Evolutionary conservation across 169 alveolate genomes (phyloP).

Genomic region (Plasmodium blacklocki): DNA sequence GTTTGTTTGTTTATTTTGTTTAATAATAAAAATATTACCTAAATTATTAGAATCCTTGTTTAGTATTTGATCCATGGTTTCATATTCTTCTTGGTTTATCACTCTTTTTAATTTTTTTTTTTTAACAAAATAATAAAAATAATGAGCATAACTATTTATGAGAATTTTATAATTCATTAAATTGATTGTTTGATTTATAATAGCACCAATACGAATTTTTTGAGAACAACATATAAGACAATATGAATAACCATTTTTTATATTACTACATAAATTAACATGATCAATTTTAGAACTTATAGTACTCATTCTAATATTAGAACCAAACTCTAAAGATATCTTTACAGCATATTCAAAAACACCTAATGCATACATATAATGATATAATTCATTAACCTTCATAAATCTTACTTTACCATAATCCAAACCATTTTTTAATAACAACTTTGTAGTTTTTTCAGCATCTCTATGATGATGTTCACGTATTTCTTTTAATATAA

Average conservation of each 20-base stretch:
- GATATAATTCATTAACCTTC: conserved; percentile 62
- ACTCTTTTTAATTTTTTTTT: background rate
- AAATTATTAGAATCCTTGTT: background rate
- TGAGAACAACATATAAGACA: conserved; percentile 49
- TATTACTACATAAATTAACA: conserved; percentile 15
- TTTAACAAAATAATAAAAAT: conserved; percentile 2
- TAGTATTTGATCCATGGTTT: background rate
- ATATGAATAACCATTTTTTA: conserved; percentile 29
- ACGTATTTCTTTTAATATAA: conserved; percentile 35
- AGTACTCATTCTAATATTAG: conserved; percentile 51
- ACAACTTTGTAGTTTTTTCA: conserved; percentile 18
- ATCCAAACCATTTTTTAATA: conserved; percentile 20
- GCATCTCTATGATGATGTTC: conserved; percentile 60
- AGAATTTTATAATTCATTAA: conserved; percentile 3
- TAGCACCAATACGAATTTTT: background rate
- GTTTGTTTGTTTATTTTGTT: no score
- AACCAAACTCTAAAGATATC: conserved; percentile 58
- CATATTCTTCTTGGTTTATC: no score
- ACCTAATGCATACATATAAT: conserved; percentile 70
- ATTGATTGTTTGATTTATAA: background rate
- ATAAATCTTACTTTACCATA: conserved; percentile 60
- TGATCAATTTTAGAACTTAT: conserved; percentile 7
- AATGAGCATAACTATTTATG: background rate
- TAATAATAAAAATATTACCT: no score
- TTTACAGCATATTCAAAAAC: conserved; percentile 61